Percentiles rank a stretch among this genome's conserved stretches.
Conservation (phyloP, 1,284 basidiomycete genomes). For the Ustilago tritici region DNA sequence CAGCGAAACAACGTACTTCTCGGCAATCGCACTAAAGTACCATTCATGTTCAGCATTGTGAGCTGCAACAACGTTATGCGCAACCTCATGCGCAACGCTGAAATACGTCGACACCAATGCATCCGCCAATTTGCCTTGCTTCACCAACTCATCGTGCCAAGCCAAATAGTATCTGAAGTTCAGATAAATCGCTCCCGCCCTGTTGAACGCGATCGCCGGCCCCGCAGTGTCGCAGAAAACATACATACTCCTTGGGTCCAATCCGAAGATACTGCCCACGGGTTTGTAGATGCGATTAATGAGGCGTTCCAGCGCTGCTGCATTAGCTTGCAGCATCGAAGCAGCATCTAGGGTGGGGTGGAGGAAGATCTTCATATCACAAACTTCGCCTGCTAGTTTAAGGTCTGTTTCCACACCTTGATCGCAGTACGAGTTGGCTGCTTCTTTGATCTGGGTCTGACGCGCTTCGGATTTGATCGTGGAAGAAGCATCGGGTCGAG, state of each 20-base stretch:
- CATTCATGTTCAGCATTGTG: constrained; percentile 81
- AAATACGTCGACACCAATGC: constrained; percentile 90
- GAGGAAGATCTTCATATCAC: constrained; percentile 70
- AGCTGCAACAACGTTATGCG: constrained; percentile 82
- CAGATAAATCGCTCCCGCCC: constrained; percentile 87
- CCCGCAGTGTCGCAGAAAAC: constrained; percentile 87
- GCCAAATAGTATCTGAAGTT: constrained; percentile 85
- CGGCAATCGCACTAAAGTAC: constrained; percentile 90
- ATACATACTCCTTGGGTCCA: constrained; percentile 77
- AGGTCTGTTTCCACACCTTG: constrained; percentile 68
- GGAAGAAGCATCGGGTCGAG: constrained; percentile 68
- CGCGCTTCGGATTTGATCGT: constrained; percentile 68
- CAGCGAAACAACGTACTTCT: constrained; percentile 73
- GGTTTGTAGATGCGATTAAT: constrained; percentile 68
- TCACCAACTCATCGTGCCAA: constrained; percentile 84
- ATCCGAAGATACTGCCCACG: constrained; percentile 68
- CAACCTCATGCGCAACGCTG: constrained; percentile 86
- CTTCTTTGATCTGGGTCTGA: constrained; percentile 70
- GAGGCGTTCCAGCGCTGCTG: constrained; percentile 66
- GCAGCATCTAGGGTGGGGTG: constrained; percentile 59
- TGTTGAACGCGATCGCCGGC: constrained; percentile 91
- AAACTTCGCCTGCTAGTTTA: constrained; percentile 68
- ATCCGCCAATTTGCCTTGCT: constrained; percentile 74
- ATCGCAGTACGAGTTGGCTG: constrained; percentile 70
- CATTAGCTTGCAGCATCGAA: constrained; percentile 62